Evolutionary conservation across 805 yeast genomes (phyloP).

Genomic region (Nakazawaea wyomingensis): DNA sequence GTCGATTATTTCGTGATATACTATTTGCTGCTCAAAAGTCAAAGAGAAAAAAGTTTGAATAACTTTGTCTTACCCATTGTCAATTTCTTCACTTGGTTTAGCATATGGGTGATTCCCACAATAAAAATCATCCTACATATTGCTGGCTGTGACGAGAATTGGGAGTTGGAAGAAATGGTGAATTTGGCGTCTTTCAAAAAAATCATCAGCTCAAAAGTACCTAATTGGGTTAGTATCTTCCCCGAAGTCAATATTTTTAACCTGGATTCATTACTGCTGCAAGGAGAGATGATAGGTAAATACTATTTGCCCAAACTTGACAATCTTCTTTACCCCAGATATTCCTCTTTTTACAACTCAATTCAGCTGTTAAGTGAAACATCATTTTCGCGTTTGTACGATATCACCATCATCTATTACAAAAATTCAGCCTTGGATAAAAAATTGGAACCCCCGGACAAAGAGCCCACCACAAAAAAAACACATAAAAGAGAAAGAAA

Average conservation of each 20-base stretch:
- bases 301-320: conserved; percentile 56
- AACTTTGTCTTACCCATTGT: conserved; percentile 34
- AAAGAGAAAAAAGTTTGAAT: conserved; percentile 17
- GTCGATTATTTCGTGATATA: conserved; percentile 59
- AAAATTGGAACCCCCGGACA: no score
- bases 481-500: not conserved
- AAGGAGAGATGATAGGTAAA: conserved; percentile 48
- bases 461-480: not conserved
- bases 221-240: conserved; percentile 65
- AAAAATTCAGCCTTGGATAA: conserved; percentile 15
- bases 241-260: conserved; percentile 82
- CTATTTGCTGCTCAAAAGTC: conserved; percentile 26
- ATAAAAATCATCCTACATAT: conserved; percentile 41
- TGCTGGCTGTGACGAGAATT: conserved; percentile 62
- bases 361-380: conserved; percentile 35
- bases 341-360: conserved; percentile 48
- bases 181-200: conserved; percentile 31
- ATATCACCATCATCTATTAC: conserved; percentile 47
- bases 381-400: conserved; percentile 45
- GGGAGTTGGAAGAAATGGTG: conserved; percentile 44
- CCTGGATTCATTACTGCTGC: conserved; percentile 40
- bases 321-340: conserved; percentile 75
- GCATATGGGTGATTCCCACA: conserved; percentile 57
- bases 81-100: conserved; percentile 70
- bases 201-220: conserved; percentile 30